Conservation (phyloP, 2,329 filamentous ascomycete species). For the Xylaria sp. region DNA sequence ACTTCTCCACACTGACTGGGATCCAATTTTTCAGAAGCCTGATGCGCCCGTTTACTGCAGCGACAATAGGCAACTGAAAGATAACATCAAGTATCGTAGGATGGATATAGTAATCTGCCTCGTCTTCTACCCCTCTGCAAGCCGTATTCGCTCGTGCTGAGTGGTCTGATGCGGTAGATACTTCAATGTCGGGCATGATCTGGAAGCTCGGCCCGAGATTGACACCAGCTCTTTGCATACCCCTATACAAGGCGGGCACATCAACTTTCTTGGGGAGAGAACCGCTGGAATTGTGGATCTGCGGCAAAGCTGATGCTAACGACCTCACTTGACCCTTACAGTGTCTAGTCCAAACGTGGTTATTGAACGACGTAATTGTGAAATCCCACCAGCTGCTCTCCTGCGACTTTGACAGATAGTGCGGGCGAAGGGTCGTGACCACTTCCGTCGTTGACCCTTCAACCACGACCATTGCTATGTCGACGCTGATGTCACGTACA, state of each 20-base stretch:
- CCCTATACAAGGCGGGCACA: constrained; percentile 45
- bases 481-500: constrained; percentile 48
- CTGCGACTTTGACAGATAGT: constrained; percentile 41
- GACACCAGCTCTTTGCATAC: constrained; percentile 48
- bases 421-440: constrained; percentile 47
- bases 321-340: constrained; percentile 44
- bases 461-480: constrained; percentile 49
- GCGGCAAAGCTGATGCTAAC: constrained; percentile 22
- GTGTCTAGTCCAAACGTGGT: constrained; percentile 47
- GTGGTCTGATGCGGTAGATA: constrained; percentile 19
- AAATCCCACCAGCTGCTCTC: constrained; percentile 51
- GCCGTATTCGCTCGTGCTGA: constrained; percentile 37
- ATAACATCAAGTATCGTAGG: constrained; percentile 20
- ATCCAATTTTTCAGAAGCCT: constrained; percentile 24
- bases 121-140: constrained; percentile 14
- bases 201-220: constrained; percentile 50
- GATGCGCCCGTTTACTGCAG: constrained; percentile 18
- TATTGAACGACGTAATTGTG: constrained; percentile 47
- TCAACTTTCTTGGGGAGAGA: constrained; percentile 20
- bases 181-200: constrained; percentile 42
- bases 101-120: constrained; percentile 38
- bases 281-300: neutral
- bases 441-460: constrained; percentile 49
- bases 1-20: constrained; percentile 8
- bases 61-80: constrained; percentile 11